Evolutionary conservation across 2,329 filamentous ascomycete genomes (phyloP).

Genomic region (Setomelanomma holmii): DNA sequence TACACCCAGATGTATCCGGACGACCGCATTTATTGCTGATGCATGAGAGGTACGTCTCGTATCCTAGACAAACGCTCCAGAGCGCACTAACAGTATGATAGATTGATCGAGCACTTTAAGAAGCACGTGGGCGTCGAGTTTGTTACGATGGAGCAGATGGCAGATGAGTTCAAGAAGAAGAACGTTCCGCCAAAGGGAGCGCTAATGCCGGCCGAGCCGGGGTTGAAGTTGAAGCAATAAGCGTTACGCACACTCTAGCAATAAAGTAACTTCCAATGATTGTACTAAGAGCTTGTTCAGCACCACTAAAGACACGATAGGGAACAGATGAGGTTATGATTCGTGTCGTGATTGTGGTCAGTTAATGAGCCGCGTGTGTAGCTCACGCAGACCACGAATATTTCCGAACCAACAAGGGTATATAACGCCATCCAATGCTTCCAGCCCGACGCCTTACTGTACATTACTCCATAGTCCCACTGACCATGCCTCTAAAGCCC

Average conservation of each 20-base stretch:
- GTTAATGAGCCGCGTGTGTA: too few relatives aligned
- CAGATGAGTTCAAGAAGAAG: constrained; percentile 74
- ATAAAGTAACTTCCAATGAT: not conserved
- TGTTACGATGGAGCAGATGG: constrained; percentile 74
- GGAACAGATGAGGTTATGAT: not conserved
- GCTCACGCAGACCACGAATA: too few relatives aligned
- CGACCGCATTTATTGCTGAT: constrained; percentile 74
- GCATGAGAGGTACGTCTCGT: constrained; percentile 66
- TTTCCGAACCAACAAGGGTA: too few relatives aligned
- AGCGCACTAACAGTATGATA: constrained; percentile 14
- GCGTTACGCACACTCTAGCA: constrained; percentile 4
- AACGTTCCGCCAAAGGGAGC: constrained; percentile 65
- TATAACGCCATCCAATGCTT: too few relatives aligned
- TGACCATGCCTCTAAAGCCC: too few relatives aligned
- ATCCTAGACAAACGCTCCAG: not conserved
- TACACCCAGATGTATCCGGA: constrained; percentile 71
- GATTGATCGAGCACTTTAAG: constrained; percentile 73
- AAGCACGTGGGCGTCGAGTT: constrained; percentile 68
- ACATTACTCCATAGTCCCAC: too few relatives aligned
- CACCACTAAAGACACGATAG: not conserved
- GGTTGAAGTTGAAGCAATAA: constrained; percentile 57
- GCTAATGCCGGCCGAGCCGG: constrained; percentile 64
- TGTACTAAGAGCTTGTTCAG: too few relatives aligned
- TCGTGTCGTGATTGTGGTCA: too few relatives aligned
- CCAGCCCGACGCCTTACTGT: too few relatives aligned